Evolutionary conservation across 768 basidiomycete genomes (phyloP), one percentile per base, ranked within the genome.

Genomic region (Amanita fuliginea): DNA sequence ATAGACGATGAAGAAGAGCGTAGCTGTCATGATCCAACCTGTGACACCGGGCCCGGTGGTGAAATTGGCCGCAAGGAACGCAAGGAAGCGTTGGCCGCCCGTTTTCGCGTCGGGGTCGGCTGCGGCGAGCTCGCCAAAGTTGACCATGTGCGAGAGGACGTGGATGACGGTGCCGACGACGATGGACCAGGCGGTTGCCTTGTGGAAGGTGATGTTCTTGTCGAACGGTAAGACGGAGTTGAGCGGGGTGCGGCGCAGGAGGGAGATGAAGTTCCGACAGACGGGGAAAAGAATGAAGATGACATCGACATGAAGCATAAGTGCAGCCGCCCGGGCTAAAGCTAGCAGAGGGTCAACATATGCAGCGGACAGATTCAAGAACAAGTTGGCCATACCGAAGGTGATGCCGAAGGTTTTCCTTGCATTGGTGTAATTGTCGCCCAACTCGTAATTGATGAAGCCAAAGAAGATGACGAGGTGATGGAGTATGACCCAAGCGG

Each of bases 201-300:
- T 92, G 72, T 91, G 93, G 64, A 96, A 84, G 6, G 80, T 80
- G 64, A 96, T 80, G 62, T 86, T 91, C 71, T 92, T 86, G 73
- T 95, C 93, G 61, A 97, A 95, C 18, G 91, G 91, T 54, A 95
- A 87, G 67, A 91, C 65, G 55, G 78, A 74, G 68, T 88, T 89
- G 52, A 98, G 71, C 2, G 92, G 80, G 1, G 90, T 91, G 47
- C 83, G 80, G 22, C 95, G 85, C 42, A 95, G 74, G 41, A 94
- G 57, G 19, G 92, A 94, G 64, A 96, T 78, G 68, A 96, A 91
- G 69, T 91, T 94, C 53, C 94, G 81, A 75, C 94, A 97, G 62
- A 97, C 78, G 22, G 94, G 95, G 26, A 98, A 77, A 44, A 97
- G 80, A 64, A 98, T 93, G 72, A 95, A 89, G 54, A 89, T 80